These are phyloP conservation scores for Diaporthe destruens DNA, from an alignment of 2,329 filamentous ascomycete species.

Conservation along the genomic window DNA sequence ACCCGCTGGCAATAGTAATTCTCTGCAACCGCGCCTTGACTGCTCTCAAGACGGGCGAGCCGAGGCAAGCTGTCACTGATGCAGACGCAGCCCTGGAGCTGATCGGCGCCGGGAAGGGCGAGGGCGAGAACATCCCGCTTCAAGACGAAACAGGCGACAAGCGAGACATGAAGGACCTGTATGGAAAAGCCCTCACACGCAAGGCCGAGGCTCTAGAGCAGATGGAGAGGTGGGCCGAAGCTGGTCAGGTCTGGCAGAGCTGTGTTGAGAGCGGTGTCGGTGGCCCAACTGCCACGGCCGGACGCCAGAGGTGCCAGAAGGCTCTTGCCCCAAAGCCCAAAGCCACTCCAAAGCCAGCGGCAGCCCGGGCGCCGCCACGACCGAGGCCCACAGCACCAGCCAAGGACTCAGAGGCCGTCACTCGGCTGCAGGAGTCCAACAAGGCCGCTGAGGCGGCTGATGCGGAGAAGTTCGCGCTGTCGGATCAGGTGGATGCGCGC, in stretches of 20 bases:
- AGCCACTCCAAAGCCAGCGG: slow-evolving; percentile 54
- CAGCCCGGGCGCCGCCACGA: slow-evolving; percentile 60
- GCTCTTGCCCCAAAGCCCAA: slow-evolving; percentile 79
- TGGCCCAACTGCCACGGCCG: slow-evolving; percentile 85
- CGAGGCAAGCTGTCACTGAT: slow-evolving; percentile 87
- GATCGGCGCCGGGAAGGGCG: slow-evolving; percentile 83
- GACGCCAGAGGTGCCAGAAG: slow-evolving; percentile 89
- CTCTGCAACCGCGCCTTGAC: slow-evolving; percentile 93
- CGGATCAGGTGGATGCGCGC: slow-evolving; percentile 85
- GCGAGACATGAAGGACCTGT: slow-evolving; percentile 93
- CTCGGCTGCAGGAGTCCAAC: slow-evolving; percentile 85
- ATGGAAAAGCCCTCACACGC: slow-evolving; percentile 90
- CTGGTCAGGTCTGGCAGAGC: slow-evolving; percentile 81
- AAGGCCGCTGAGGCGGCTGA: slow-evolving; percentile 87
- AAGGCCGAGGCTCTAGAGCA: slow-evolving; percentile 97
- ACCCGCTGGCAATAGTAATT: slow-evolving; percentile 89
- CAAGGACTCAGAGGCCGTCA: slow-evolving; percentile 81
- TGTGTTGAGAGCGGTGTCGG: slow-evolving; percentile 89
- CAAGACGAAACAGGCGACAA: slow-evolving; percentile 68
- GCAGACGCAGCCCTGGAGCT: slow-evolving; percentile 83
- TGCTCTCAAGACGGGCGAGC: slow-evolving; percentile 89
- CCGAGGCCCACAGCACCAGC: slow-evolving; percentile 59
- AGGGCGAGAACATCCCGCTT: slow-evolving; percentile 83
- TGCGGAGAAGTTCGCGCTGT: slow-evolving; percentile 91
- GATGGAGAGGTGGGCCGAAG: slow-evolving; percentile 93